Percentiles rank a stretch among this genome's conserved stretches.
Conservation (phyloP, 169 alveolate species). For the Cryptosporidium parvum region DNA sequence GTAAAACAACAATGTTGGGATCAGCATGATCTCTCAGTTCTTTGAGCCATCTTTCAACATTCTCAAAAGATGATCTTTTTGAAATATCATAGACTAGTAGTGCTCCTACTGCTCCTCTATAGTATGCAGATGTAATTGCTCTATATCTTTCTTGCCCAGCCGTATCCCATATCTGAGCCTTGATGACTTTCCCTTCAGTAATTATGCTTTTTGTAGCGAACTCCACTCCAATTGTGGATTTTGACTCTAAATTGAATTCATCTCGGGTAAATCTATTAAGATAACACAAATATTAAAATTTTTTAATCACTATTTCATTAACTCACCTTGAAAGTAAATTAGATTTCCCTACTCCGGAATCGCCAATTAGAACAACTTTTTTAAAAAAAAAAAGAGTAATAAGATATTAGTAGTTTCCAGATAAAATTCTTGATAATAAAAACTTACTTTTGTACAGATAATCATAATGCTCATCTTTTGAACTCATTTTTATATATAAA, state of each 20-base stretch:
- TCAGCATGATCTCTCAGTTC: slow-evolving; percentile 98
- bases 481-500: slow-evolving; percentile 75
- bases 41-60: slow-evolving; percentile 95
- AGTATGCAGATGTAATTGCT: slow-evolving; percentile 99
- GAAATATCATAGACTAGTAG: slow-evolving; percentile 98
- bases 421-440: not conserved
- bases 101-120: slow-evolving; percentile 99
- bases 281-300: not conserved
- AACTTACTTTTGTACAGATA: slow-evolving; percentile 83
- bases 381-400: not conserved
- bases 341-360: slow-evolving; percentile 97
- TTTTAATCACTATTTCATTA: not conserved
- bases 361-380: slow-evolving; percentile 90
- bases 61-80: slow-evolving; percentile 93
- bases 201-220: slow-evolving; percentile 94
- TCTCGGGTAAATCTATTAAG: slow-evolving; percentile 92
- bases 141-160: slow-evolving; percentile 99
- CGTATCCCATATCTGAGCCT: slow-evolving; percentile 99
- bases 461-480: slow-evolving; percentile 84
- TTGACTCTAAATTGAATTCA: slow-evolving; percentile 94
- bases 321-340: slow-evolving; percentile 90
- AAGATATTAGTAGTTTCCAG: not conserved
- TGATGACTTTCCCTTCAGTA: slow-evolving; percentile 91
- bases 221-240: slow-evolving; percentile 99
- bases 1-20: slow-evolving; percentile 92